Evolutionary conservation across 1,284 basidiomycete species (phyloP).

Genomic region (Tetrapyrgos nigripes): DNA sequence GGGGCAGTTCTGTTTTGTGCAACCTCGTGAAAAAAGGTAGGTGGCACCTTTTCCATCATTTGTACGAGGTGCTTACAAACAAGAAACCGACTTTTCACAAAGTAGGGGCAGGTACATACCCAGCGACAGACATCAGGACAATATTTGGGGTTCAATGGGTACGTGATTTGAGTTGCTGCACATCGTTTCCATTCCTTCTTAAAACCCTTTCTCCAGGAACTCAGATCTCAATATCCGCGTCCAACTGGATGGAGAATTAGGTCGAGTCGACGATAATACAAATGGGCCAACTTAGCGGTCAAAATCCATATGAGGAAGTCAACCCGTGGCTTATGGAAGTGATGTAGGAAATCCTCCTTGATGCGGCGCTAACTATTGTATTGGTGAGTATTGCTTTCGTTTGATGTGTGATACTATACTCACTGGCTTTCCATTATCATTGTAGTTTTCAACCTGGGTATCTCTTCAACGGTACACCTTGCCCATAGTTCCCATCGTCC

Average conservation of each 20-base stretch:
- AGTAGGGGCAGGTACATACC: slow-evolving; percentile 38
- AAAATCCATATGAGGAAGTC: slow-evolving; percentile 26
- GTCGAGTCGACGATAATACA: slow-evolving; percentile 35
- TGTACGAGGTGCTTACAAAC: slow-evolving; percentile 43
- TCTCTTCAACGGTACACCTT: slow-evolving; percentile 1
- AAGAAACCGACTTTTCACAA: slow-evolving; percentile 35
- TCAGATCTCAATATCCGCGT: slow-evolving; percentile 27
- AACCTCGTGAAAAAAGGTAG: slow-evolving; percentile 37
- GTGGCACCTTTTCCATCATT: slow-evolving; percentile 25
- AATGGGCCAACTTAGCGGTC: slow-evolving; percentile 32
- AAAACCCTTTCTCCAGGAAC: slow-evolving; percentile 38
- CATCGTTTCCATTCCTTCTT: slow-evolving; percentile 32
- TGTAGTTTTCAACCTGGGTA: slow-evolving; percentile 16
- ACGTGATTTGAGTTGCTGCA: slow-evolving; percentile 23
- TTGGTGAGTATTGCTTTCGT: not conserved
- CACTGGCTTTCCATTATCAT: slow-evolving; percentile 17
- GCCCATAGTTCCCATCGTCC: slow-evolving; percentile 32
- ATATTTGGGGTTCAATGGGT: slow-evolving; percentile 27
- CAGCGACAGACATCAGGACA: slow-evolving; percentile 20
- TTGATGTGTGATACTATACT: not conserved
- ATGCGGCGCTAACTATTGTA: slow-evolving; percentile 33
- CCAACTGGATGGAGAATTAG: slow-evolving; percentile 26
- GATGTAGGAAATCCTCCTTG: slow-evolving; percentile 37
- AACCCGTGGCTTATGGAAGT: slow-evolving; percentile 35
- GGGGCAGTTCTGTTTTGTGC: slow-evolving; percentile 27